These are phyloP conservation scores for Pyrenochaeta sp. DNA, from an alignment of 2,329 filamentous ascomycete species.

Conservation along the genomic window DNA sequence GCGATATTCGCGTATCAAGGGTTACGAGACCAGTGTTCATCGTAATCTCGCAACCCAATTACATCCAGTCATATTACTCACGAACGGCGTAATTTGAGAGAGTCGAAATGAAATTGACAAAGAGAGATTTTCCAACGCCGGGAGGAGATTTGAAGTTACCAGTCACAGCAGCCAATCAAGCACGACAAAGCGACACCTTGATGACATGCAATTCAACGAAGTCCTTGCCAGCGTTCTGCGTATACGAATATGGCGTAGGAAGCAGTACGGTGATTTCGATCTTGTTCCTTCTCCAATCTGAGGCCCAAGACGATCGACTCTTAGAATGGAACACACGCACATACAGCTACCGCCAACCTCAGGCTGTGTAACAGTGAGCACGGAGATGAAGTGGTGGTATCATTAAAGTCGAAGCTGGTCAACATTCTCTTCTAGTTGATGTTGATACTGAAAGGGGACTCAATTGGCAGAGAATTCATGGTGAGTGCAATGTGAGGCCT, in stretches of 20 bases:
- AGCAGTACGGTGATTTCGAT: no score
- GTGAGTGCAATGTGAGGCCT: background rate
- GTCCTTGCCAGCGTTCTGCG: background rate
- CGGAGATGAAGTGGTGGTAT: background rate
- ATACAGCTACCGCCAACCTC: background rate
- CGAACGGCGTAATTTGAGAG: background rate
- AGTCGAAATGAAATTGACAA: background rate
- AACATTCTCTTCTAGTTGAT: background rate
- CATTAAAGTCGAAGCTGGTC: background rate
- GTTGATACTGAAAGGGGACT: no score
- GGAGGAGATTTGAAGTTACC: background rate
- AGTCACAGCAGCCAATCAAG: background rate
- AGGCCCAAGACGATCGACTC: background rate
- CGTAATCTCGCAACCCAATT: slow-evolving; percentile 1
- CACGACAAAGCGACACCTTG: background rate
- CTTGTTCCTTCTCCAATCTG: background rate
- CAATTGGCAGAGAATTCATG: background rate
- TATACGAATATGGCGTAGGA: no score
- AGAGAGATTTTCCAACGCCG: background rate
- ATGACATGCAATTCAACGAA: background rate
- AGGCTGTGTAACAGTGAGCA: background rate
- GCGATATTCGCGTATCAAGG: background rate
- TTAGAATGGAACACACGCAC: background rate
- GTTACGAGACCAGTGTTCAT: background rate
- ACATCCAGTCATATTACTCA: background rate